Evolutionary conservation across 305 asterid species (phyloP).

Genomic region (Coffea humblotiana): DNA sequence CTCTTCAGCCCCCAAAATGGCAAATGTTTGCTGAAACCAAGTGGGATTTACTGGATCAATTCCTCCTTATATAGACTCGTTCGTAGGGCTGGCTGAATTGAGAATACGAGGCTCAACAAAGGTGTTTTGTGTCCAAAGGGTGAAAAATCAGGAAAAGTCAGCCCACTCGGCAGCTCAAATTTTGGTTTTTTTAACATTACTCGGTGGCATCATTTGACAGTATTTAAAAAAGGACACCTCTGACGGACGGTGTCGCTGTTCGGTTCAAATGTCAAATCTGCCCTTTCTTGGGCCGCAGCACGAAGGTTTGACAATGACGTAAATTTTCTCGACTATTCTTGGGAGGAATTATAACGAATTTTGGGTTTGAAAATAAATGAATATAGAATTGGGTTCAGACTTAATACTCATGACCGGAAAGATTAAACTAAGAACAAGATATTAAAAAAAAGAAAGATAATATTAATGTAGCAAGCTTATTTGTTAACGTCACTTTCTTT

Average conservation of each 20-base stretch:
- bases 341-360: background rate
- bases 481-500: background rate
- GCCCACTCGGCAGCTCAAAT: conserved; percentile 11
- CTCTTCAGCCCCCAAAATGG: background rate
- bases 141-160: conserved; percentile 12
- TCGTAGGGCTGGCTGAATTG: background rate
- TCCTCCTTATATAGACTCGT: background rate
- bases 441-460: too few relatives aligned
- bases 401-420: background rate
- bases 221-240: background rate
- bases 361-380: background rate
- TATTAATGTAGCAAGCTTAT: background rate
- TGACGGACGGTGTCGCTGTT: background rate
- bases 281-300: conserved; percentile 15
- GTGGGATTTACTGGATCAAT: background rate
- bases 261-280: conserved; percentile 19
- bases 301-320: background rate
- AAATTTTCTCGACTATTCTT: background rate
- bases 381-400: background rate
- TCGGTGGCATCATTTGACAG: background rate
- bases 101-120: background rate
- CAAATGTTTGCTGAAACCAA: background rate
- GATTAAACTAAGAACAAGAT: background rate
- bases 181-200: background rate
- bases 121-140: background rate